A percentile compares a stretch with the other conserved stretches of the same genome.
Conservation (phyloP, 2,329 filamentous ascomycete genomes). For the Didymella pomorum region DNA sequence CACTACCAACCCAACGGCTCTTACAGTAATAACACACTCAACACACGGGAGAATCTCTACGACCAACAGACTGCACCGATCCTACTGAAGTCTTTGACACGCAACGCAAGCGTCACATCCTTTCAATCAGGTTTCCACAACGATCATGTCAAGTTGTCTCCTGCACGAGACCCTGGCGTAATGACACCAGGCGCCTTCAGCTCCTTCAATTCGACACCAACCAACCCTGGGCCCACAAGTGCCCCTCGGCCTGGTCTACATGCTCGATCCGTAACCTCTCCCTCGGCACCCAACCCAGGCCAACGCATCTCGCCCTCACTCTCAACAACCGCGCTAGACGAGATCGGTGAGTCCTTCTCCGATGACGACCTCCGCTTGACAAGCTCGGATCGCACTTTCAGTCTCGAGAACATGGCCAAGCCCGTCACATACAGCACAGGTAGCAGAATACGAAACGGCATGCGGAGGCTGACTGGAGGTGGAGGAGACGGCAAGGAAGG, state of each 20-base stretch:
- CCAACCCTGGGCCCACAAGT: conserved; percentile 27
- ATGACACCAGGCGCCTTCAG: conserved; percentile 67
- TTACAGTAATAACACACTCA: conserved; percentile 52
- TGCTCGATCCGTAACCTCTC: conserved; percentile 84
- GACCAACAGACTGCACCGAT: conserved; percentile 94
- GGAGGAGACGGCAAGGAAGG: conserved; percentile 53
- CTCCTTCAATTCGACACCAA: conserved; percentile 38
- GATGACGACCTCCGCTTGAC: conserved; percentile 68
- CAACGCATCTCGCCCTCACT: conserved; percentile 58
- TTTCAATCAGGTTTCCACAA: conserved; percentile 86
- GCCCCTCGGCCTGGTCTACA: conserved; percentile 71
- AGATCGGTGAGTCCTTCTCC: conserved; percentile 76
- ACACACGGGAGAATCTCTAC: conserved; percentile 76
- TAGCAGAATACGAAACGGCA: conserved; percentile 60
- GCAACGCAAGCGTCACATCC: conserved; percentile 74
- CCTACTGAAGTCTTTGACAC: conserved; percentile 77
- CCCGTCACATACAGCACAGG: conserved; percentile 64
- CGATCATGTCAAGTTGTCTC: conserved; percentile 68
- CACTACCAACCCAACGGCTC: conserved; percentile 40
- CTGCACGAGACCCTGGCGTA: conserved; percentile 60
- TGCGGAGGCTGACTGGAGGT: conserved; percentile 69
- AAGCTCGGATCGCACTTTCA: conserved; percentile 39
- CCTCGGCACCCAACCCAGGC: conserved; percentile 62
- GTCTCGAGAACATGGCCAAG: conserved; percentile 63
- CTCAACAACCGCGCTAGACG: conserved; percentile 76